These are phyloP conservation scores for Paralagenidium karlingii DNA, from an alignment of 352 stramenopile genomes.

Conservation along the genomic window DNA sequence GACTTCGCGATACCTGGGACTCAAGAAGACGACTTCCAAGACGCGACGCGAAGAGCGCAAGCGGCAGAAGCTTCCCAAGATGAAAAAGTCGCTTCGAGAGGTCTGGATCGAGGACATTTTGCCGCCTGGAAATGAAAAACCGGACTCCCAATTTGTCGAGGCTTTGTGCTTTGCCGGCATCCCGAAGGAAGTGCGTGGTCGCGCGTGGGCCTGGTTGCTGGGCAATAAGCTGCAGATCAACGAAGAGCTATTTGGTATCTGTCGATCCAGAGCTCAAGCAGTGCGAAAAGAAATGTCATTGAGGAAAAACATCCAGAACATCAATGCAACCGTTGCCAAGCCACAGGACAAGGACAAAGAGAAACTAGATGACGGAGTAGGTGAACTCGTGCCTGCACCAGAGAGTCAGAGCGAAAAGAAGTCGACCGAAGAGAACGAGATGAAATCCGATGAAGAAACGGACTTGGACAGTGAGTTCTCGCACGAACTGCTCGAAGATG, in stretches of 20 bases:
- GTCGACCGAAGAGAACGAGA: neutral
- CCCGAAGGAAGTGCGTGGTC: slow-evolving; percentile 68
- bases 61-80: slow-evolving; percentile 37
- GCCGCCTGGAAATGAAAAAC: slow-evolving; percentile 9
- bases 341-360: slow-evolving; percentile 4
- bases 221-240: slow-evolving; percentile 79
- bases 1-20: slow-evolving; percentile 3
- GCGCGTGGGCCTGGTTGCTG: slow-evolving; percentile 66
- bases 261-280: slow-evolving; percentile 51
- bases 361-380: neutral
- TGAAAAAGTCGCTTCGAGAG: slow-evolving; percentile 66
- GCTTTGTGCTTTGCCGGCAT: slow-evolving; percentile 70
- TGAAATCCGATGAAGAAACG: slow-evolving; percentile 6
- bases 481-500: slow-evolving; percentile 44
- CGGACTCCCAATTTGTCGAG: slow-evolving; percentile 21
- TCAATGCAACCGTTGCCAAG: too few species aligned
- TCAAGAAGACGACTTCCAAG: slow-evolving; percentile 33
- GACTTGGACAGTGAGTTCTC: slow-evolving; percentile 12
- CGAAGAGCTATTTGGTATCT: slow-evolving; percentile 76
- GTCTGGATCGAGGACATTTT: slow-evolving; percentile 67
- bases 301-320: slow-evolving; percentile 35
- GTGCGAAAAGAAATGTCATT: slow-evolving; percentile 65
- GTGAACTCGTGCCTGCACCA: neutral
- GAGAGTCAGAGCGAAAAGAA: neutral
- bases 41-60: slow-evolving; percentile 48